Conservation (phyloP, 2,329 filamentous ascomycete species). For the Zymoseptoria crescenta region DNA sequence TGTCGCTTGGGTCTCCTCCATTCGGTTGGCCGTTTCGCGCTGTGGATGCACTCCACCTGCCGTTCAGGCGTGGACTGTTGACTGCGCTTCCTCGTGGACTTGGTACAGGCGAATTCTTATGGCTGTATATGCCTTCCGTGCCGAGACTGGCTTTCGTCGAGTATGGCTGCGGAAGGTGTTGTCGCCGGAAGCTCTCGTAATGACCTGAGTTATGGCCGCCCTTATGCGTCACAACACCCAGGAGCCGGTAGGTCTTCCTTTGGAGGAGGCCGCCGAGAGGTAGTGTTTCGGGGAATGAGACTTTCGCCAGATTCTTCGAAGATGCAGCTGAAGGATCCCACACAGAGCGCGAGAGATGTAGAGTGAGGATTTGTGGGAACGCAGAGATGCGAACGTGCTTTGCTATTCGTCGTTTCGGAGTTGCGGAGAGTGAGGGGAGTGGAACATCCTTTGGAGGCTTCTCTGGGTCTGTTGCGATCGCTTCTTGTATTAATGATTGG, state of each 20-base stretch:
- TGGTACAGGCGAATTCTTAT: constrained; percentile 35
- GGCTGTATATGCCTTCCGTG: constrained; percentile 64
- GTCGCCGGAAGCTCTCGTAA: constrained; percentile 90
- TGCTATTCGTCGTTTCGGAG: constrained; percentile 76
- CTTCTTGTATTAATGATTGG: constrained; percentile 58
- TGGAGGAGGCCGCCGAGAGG: constrained; percentile 72
- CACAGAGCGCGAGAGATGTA: constrained; percentile 89
- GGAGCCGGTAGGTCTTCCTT: constrained; percentile 71
- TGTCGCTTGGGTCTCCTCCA: too few species aligned
- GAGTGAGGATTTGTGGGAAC: constrained; percentile 83
- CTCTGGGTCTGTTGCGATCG: constrained; percentile 77
- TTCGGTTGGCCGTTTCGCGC: too few species aligned
- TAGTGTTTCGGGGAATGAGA: constrained; percentile 81
- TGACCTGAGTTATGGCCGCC: constrained; percentile 94
- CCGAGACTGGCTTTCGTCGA: constrained; percentile 76
- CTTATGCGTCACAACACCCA: constrained; percentile 87
- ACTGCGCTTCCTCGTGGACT: constrained; percentile 29
- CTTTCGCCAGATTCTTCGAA: constrained; percentile 89
- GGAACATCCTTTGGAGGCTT: constrained; percentile 61
- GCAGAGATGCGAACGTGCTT: constrained; percentile 78
- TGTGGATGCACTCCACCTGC: too few species aligned
- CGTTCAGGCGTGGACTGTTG: too few species aligned
- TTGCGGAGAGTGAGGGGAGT: constrained; percentile 64
- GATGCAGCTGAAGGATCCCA: constrained; percentile 67
- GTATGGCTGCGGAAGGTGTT: constrained; percentile 70